Conservation (phyloP, 768 basidiomycete genomes). For the Lactarius pseudohatsudake region DNA sequence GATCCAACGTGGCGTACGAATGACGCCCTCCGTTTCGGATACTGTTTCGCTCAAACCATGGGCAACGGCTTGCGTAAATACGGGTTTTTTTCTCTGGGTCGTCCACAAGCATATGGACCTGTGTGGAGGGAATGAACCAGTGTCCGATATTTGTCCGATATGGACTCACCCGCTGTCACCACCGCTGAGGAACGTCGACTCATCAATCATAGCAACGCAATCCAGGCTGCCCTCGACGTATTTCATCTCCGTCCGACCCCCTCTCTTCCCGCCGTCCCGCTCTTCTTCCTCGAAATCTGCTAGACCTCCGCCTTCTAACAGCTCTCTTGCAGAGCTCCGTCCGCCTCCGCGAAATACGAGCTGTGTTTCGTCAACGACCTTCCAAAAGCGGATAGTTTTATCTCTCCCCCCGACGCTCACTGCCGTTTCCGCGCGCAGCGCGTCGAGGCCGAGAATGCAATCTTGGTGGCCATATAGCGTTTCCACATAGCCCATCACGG, state of each 20-base stretch:
- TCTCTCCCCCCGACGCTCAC: slow-evolving; percentile 89
- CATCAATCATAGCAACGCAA: slow-evolving; percentile 93
- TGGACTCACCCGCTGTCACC: slow-evolving; percentile 90
- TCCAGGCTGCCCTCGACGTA: slow-evolving; percentile 93
- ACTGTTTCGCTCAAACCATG: slow-evolving; percentile 78
- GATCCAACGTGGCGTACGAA: slow-evolving; percentile 87
- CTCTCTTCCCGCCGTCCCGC: slow-evolving; percentile 36
- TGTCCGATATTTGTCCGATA: slow-evolving; percentile 11
- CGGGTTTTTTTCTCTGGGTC: slow-evolving; percentile 91
- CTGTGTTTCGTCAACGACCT: slow-evolving; percentile 92
- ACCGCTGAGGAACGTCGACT: slow-evolving; percentile 87
- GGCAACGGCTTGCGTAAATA: slow-evolving; percentile 81
- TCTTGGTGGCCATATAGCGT: slow-evolving; percentile 98
- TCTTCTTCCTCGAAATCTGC: slow-evolving; percentile 59
- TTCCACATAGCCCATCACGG: slow-evolving; percentile 89
- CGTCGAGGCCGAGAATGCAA: slow-evolving; percentile 70
- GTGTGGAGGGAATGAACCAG: slow-evolving; percentile 8
- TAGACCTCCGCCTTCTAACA: slow-evolving; percentile 72
- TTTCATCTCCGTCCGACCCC: slow-evolving; percentile 41
- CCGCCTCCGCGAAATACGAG: slow-evolving; percentile 97
- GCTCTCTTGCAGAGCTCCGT: slow-evolving; percentile 72
- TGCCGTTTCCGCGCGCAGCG: slow-evolving; percentile 79
- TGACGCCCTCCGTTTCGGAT: slow-evolving; percentile 71
- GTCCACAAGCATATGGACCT: slow-evolving; percentile 94
- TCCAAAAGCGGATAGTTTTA: slow-evolving; percentile 93